These are phyloP conservation scores for Tolypocladium tropicale DNA, from an alignment of 2,329 filamentous ascomycete genomes.

Conservation along the genomic window DNA sequence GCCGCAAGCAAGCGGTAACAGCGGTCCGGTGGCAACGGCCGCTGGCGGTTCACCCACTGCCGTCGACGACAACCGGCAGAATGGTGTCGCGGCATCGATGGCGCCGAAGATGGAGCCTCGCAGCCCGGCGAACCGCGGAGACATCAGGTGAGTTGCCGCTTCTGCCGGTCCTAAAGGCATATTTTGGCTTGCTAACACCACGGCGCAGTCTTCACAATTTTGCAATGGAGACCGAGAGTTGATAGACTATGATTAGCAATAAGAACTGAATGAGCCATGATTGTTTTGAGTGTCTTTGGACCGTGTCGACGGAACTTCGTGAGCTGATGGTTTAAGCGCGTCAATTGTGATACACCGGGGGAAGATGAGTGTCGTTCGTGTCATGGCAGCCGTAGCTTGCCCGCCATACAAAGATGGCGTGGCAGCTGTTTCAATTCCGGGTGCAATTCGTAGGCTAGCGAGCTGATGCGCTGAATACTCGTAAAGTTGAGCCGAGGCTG, in stretches of 20 bases:
- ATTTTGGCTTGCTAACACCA: neutral
- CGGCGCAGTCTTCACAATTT: neutral
- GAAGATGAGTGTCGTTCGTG: too few species aligned
- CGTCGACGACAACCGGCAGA: neutral
- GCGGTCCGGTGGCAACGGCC: neutral
- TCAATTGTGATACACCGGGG: too few species aligned
- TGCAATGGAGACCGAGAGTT: neutral
- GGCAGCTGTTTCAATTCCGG: too few species aligned
- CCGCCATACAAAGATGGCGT: too few species aligned
- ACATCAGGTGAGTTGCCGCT: neutral
- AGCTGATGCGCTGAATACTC: too few species aligned
- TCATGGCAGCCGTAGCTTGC: too few species aligned
- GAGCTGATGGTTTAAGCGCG: too few species aligned
- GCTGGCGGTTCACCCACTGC: neutral
- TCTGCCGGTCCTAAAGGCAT: neutral
- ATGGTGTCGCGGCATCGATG: neutral
- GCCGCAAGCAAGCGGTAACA: neutral
- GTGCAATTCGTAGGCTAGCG: too few species aligned
- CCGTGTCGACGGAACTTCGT: too few species aligned
- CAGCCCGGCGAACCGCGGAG: neutral
- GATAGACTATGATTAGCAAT: neutral
- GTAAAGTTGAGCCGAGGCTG: too few species aligned
- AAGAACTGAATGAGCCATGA: neutral
- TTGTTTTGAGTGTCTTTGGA: neutral
- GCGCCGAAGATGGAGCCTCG: neutral